Conservation (phyloP, 169 alveolate genomes). For the Plasmodium coatneyi region DNA sequence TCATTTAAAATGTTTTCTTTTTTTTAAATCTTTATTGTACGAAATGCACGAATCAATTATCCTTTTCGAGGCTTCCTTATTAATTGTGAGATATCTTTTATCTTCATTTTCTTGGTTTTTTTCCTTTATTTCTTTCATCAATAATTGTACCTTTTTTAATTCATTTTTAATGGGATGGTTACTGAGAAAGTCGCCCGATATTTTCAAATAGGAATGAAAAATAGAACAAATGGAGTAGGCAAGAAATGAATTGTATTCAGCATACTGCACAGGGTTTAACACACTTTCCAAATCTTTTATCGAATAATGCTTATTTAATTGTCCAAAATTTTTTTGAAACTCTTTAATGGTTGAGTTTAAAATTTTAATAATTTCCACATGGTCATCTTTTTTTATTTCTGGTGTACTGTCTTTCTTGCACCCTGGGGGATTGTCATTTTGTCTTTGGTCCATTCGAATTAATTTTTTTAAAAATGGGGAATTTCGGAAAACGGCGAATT, state of each 20-base stretch:
- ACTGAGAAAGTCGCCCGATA: slow-evolving; percentile 54
- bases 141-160: slow-evolving; percentile 47
- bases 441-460: slow-evolving; percentile 33
- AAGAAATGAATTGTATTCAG: slow-evolving; percentile 68
- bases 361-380: slow-evolving; percentile 24
- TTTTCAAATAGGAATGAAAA: slow-evolving; percentile 72
- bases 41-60: slow-evolving; percentile 69
- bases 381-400: slow-evolving; percentile 28
- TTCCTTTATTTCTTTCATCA: slow-evolving; percentile 75
- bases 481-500: background rate
- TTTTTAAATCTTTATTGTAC: slow-evolving; percentile 72
- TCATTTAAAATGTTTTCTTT: slow-evolving; percentile 33
- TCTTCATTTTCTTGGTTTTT: slow-evolving; percentile 28
- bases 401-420: background rate
- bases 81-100: slow-evolving; percentile 42
- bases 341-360: slow-evolving; percentile 41
- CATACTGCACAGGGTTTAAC: slow-evolving; percentile 67
- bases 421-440: slow-evolving; percentile 1
- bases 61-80: slow-evolving; percentile 73
- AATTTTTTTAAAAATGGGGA: background rate
- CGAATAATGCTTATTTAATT: slow-evolving; percentile 32
- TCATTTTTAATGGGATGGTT: slow-evolving; percentile 71
- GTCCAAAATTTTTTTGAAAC: slow-evolving; percentile 49
- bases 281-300: slow-evolving; percentile 53
- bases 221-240: slow-evolving; percentile 73